Base-by-base conservation (phyloP, 306 rosid genomes). In the Quillaja saponaria region DNA sequence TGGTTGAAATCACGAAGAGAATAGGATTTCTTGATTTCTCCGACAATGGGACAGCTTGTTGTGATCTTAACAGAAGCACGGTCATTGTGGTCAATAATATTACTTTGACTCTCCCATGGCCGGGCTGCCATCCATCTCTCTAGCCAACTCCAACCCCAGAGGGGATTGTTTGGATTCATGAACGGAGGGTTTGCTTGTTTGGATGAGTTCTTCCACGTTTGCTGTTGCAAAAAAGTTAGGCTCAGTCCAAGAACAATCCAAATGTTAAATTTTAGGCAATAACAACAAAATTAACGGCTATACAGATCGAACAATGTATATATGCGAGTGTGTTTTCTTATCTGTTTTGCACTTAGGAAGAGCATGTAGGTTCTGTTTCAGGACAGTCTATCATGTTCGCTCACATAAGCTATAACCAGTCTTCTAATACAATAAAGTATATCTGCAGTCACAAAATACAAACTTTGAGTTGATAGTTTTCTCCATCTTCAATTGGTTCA, bases 111-210 rank as follows among this genome's bases (percentile, higher is more conserved):
- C 58, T 92, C 96, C 90, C 95, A 89, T 18, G 95, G 95, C 58
- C 95, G 82, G 14, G 86, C 68, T 12, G 92, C 94, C 95, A 86
- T 78, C 99, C 97, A 92, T 68, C 96, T 46, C 60, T 92, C 99
- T 37, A 89, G 69, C 99, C 96, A 92, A 57, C 90, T 87, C 99
- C 99, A 92, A 3, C 99, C 99, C 99, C 96, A 89, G 6, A 74
- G 95, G 15, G 95, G 95, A 68, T 89, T 75, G 78, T 70, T 83
- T 42, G 94, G 91, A 63, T 89, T 96, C 87, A 83, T 81, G 60
- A 86, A 74, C 35, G 95, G 82, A 15, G 92, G 81, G 18, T 82
- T 78, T 28, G 68, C 75, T 11, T 86, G 51, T 71, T 81, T 89
- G 15, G 90, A 67, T 13, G 88, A 39, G 79, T 72, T 87, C 83